Base-by-base conservation (phyloP, 441 rosid species). In the Adansonia madagascariensis region DNA sequence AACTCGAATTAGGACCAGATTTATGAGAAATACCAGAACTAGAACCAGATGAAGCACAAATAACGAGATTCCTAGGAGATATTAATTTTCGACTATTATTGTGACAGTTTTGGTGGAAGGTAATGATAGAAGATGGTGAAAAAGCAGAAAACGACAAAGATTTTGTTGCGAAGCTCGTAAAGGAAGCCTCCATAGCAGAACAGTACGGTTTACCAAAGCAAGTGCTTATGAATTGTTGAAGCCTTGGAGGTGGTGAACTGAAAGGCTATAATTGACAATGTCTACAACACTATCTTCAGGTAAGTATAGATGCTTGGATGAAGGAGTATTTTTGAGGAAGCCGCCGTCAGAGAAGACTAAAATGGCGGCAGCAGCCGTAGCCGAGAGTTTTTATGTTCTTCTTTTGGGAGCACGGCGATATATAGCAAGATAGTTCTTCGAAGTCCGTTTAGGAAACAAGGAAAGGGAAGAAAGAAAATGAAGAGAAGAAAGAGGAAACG, bases 21-120 rank as follows among this genome's bases (percentile, higher is more conserved):
- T 53, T 6, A 31, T 53, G 75, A 47, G 71, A 69, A 20, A 35
- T 12, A 91, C 95, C 89, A 18, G 89, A 83, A 78, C 83, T 88
- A 1, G 86, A 82, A 77, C 82, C 43, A 22, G 91, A 84, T 73
- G 92, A 79, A 75, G 94, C 87, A 61, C 88, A 85, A 62, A 89
- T 68, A 17, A 85, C 64, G 82, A 87, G 78, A 72, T 83, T 74
- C 52, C 83, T 47, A 8, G 60, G 77, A 0, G 85, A 83, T 71
- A 82, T 85, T 79, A 83, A 81, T 68, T 88, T 86, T 80, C 79
- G 80, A 63, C 80, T 73, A 65, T 12, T 82, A 12, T 73, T 57
- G 82, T 47, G 67, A 55, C 7, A 66, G 50, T 77, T 87, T 76
- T 65, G 84, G 73, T 56, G 67, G 41, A 4, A 31, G 9, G 78